These are phyloP conservation scores for Tephrocybe sp. DNA, from an alignment of 768 basidiomycete species.

Conservation along the genomic window DNA sequence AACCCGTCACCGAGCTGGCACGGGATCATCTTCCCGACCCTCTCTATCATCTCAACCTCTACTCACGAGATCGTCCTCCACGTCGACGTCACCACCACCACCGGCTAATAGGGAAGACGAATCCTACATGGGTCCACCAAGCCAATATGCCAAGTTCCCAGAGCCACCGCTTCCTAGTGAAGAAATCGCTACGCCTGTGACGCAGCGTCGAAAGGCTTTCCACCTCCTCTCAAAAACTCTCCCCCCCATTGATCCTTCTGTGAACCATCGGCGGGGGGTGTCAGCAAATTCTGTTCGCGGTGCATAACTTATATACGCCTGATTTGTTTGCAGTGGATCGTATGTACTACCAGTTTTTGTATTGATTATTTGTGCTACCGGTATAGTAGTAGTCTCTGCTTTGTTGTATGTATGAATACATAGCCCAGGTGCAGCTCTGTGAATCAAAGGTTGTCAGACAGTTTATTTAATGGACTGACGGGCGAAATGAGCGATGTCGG, in stretches of 20 bases:
- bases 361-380: slow-evolving; percentile 15
- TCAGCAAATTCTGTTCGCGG: slow-evolving; percentile 51
- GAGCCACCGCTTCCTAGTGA: slow-evolving; percentile 55
- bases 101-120: slow-evolving; percentile 43
- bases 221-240: slow-evolving; percentile 62
- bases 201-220: slow-evolving; percentile 65
- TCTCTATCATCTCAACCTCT: slow-evolving; percentile 40
- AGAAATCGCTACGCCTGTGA: slow-evolving; percentile 49
- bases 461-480: slow-evolving; percentile 1
- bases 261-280: slow-evolving; percentile 50
- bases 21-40: slow-evolving; percentile 54
- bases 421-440: neutral
- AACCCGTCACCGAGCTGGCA: slow-evolving; percentile 64
- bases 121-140: slow-evolving; percentile 61
- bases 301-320: slow-evolving; percentile 29
- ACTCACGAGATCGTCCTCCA: slow-evolving; percentile 55
- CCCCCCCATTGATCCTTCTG: slow-evolving; percentile 34
- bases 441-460: slow-evolving; percentile 9
- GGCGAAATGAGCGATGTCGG: slow-evolving; percentile 4
- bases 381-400: slow-evolving; percentile 12
- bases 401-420: slow-evolving; percentile 19
- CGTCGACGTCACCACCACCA: slow-evolving; percentile 47
- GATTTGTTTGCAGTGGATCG: slow-evolving; percentile 17
- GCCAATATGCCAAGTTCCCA: slow-evolving; percentile 69
- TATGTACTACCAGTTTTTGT: slow-evolving; percentile 22